Evolutionary conservation across 345 rosid genomes (phyloP), one percentile per base, ranked within the genome.

Genomic region (Syzygium aromaticum): DNA sequence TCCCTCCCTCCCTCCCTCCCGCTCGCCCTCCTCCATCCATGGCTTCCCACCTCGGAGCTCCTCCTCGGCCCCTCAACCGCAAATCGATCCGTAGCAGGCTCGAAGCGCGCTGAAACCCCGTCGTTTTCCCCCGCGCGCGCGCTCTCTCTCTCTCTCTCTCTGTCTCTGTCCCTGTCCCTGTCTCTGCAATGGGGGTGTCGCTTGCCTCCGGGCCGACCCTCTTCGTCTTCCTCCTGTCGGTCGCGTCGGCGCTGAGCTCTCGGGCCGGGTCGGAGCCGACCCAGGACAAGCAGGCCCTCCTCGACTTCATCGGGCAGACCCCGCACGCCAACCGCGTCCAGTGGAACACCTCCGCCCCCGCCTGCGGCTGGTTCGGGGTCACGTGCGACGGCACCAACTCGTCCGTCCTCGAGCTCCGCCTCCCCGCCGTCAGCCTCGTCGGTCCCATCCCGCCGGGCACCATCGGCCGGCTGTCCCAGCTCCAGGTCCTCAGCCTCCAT

Each of bases 401-500:
- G 10, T 93, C 86, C 73, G 92, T 98, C 56, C 59, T 84, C 90
- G 87, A 89, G 21, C 95, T 98, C 88, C 98, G 99, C 12, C 94
- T 98, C 38, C 99, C 99, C 25, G 99, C 95, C 1, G 97, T 90
- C 30, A 98, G 96, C 54, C 95, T 98, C 38, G 91, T 96, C 2
- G 99, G 99, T 52, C 85, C 91, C 49, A 90, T 98, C 90, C 99
- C 99, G 7, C 46, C 88, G 25, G 91, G 91, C 88, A 94, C 99
- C 0, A 78, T 98, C 15, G 99, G 99, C n/a, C 88, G 87, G 51
- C 93, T 98, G 49, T 91, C 85, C 86, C 94, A 93, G 83, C 99
- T 98, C 88, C 93, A 99, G 56, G 97, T 98, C 73, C 90, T 98
- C 19, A 95, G 99, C 92, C 98, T 96, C 86, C 99, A 98, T 13